These are phyloP conservation scores for Pestalotiopsis sp. DNA, from an alignment of 2,329 filamentous ascomycete species.

Conservation along the genomic window DNA sequence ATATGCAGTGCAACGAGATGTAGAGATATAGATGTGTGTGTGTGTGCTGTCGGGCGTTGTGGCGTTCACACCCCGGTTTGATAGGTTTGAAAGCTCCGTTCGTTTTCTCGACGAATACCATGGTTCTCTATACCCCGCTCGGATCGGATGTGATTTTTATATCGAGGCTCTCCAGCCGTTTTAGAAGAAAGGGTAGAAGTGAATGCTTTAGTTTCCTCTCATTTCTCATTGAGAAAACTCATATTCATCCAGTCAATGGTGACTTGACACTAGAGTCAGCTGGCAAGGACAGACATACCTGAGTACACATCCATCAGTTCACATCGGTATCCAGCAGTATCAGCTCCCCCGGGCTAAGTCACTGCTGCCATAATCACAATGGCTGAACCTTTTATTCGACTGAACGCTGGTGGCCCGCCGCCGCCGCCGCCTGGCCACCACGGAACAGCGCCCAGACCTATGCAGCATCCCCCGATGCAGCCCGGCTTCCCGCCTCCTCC, in stretches of 20 bases:
- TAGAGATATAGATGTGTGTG: neutral
- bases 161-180: neutral
- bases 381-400: neutral
- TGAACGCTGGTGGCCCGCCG: neutral
- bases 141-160: neutral
- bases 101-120: neutral
- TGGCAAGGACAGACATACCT: neutral
- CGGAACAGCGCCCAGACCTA: neutral
- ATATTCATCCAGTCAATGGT: no score
- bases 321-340: neutral
- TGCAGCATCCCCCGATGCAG: neutral
- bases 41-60: neutral
- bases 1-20: neutral
- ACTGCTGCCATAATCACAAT: neutral
- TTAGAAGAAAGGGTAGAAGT: neutral
- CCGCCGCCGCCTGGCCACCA: neutral
- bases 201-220: neutral
- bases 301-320: neutral
- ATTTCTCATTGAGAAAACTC: neutral
- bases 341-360: neutral
- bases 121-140: neutral
- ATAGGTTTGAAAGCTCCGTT: neutral
- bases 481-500: neutral
- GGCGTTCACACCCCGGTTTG: neutral
- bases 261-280: neutral